A percentile compares a stretch with the other conserved stretches of the same genome.
Evolutionary conservation across 345 rosid species (phyloP).

Genomic region (Citrus hindsii): DNA sequence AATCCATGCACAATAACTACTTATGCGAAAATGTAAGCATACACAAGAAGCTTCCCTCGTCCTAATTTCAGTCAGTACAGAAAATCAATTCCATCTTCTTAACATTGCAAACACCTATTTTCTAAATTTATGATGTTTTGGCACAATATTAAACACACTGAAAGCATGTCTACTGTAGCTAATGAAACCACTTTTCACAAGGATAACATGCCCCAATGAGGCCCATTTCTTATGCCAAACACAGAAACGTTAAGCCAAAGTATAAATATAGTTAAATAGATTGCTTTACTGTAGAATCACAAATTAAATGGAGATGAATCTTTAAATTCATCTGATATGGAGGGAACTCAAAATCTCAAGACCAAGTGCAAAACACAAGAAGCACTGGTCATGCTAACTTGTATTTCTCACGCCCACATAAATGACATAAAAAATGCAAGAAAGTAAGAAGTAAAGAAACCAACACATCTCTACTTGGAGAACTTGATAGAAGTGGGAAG

Average conservation of each 20-base stretch:
- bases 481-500: constrained; percentile 1
- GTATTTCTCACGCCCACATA: neutral
- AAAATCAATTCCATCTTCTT: neutral
- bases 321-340: neutral
- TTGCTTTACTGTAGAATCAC: neutral
- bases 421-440: neutral
- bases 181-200: neutral
- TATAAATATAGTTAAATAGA: neutral
- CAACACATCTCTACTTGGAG: neutral
- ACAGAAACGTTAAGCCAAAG: no score
- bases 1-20: neutral
- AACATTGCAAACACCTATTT: neutral
- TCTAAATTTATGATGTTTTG: neutral
- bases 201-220: neutral
- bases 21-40: neutral
- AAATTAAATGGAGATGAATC: neutral
- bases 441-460: constrained; percentile 3
- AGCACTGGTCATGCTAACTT: neutral
- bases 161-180: neutral
- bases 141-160: neutral
- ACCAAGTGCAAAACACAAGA: neutral
- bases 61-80: neutral
- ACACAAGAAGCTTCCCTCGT: neutral
- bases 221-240: neutral
- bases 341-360: neutral